These are phyloP conservation scores for Leptographium procerum DNA, from an alignment of 2,329 filamentous ascomycete genomes.

Conservation along the genomic window DNA sequence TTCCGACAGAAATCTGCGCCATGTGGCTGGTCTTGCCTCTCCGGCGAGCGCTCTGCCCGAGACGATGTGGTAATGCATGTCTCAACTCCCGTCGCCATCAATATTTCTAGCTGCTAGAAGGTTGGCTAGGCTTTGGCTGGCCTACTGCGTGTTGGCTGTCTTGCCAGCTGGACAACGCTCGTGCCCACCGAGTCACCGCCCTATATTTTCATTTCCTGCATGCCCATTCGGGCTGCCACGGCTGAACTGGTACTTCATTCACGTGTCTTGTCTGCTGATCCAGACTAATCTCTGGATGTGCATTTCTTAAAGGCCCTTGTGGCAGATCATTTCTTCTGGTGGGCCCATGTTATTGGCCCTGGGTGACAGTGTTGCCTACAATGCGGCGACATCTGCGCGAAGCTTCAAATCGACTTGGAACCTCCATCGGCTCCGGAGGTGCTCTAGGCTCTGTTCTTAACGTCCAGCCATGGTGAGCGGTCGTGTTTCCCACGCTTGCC, in stretches of 20 bases:
- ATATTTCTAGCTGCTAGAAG: not conserved
- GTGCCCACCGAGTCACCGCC: not conserved
- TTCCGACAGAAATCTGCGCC: not conserved
- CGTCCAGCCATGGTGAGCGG: conserved; percentile 10
- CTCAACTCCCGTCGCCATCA: not conserved
- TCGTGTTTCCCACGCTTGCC: conserved; percentile 44
- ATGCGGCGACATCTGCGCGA: not conserved
- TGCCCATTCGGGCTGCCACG: not conserved
- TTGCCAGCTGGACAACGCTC: not conserved
- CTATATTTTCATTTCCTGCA: not conserved
- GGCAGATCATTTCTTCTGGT: not conserved
- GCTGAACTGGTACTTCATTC: not conserved
- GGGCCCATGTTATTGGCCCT: not conserved
- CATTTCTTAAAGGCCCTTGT: not conserved
- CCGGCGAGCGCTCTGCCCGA: not conserved
- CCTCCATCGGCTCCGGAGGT: not conserved
- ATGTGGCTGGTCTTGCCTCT: not conserved
- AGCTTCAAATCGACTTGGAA: not conserved
- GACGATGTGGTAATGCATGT: not conserved
- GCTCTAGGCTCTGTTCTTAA: not conserved
- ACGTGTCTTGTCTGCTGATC: not conserved
- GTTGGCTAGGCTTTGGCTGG: not conserved
- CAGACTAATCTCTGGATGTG: not conserved
- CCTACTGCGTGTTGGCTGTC: not conserved
- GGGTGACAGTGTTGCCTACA: not conserved